These are phyloP conservation scores for Calonectria crousiana DNA, from an alignment of 2,329 filamentous ascomycete species.

Conservation along the genomic window DNA sequence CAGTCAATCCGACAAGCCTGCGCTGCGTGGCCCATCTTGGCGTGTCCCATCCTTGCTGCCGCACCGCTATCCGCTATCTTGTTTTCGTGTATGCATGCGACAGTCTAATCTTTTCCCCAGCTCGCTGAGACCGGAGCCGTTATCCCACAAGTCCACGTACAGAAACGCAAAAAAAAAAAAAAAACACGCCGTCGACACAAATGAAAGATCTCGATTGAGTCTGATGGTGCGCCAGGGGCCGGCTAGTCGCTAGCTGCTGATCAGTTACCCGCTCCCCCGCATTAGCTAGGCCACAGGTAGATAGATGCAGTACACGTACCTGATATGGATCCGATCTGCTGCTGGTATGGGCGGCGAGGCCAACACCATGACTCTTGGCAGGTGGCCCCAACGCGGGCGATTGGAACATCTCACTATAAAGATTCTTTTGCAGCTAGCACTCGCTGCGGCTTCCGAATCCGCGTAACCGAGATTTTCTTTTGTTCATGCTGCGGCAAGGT, in stretches of 20 bases:
- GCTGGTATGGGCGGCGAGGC: background rate
- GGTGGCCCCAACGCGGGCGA: background rate
- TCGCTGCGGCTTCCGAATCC: constrained; percentile 1
- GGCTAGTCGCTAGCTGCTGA: background rate
- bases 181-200: background rate
- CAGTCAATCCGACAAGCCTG: background rate
- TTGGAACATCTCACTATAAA: background rate
- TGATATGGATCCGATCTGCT: background rate
- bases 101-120: background rate
- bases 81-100: background rate
- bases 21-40: background rate
- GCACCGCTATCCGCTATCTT: background rate
- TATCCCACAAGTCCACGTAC: background rate
- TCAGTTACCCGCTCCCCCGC: constrained; percentile 2
- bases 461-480: background rate
- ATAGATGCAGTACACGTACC: background rate
- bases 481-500: background rate
- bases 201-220: background rate
- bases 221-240: background rate
- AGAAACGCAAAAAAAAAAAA: background rate
- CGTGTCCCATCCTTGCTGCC: background rate
- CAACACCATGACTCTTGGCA: background rate
- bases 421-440: background rate
- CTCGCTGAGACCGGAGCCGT: background rate
- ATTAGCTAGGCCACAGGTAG: background rate